phyloP scores from a whole-genome alignment of 192 early-diverging fungal species.

The Globomyces pollinis-pini region DNA sequence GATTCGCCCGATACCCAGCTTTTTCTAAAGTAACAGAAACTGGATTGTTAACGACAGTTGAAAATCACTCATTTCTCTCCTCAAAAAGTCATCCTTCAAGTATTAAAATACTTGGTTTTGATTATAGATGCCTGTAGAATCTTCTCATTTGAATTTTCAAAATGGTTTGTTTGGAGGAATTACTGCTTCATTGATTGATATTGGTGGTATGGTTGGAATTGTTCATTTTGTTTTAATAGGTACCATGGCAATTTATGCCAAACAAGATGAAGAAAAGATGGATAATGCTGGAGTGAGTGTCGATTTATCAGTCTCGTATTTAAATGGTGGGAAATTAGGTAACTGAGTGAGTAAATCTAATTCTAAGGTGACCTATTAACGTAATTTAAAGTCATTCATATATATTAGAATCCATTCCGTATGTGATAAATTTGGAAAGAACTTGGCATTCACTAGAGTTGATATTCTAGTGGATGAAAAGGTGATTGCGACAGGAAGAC shows the following conservation, averaged over 20 bases:
- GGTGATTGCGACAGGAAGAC: slow-evolving; percentile 8
- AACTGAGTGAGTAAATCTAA: too few relatives aligned
- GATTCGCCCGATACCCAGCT: too few relatives aligned
- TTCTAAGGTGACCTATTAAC: too few relatives aligned
- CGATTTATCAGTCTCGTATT: not conserved
- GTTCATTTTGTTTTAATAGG: not conserved
- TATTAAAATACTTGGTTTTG: too few relatives aligned
- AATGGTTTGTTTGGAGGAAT: slow-evolving; percentile 6
- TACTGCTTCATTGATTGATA: slow-evolving; percentile 5
- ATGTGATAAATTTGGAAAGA: slow-evolving; percentile 1
- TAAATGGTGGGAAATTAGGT: too few relatives aligned
- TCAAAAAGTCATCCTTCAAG: too few relatives aligned
- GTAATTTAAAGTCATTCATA: too few relatives aligned
- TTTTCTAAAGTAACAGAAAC: too few relatives aligned
- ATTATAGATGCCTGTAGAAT: not conserved
- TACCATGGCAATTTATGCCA: not conserved
- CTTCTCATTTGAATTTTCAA: slow-evolving; percentile 1
- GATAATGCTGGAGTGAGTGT: not conserved
- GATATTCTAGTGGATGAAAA: slow-evolving; percentile 4
- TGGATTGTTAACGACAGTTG: too few relatives aligned
- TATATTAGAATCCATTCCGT: not conserved
- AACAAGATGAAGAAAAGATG: not conserved
- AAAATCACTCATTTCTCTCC: too few relatives aligned
- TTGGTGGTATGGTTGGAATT: not conserved
- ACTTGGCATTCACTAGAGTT: slow-evolving; percentile 5